Base-by-base conservation (phyloP, 148 eudicot genomes). In the Silene conica region DNA sequence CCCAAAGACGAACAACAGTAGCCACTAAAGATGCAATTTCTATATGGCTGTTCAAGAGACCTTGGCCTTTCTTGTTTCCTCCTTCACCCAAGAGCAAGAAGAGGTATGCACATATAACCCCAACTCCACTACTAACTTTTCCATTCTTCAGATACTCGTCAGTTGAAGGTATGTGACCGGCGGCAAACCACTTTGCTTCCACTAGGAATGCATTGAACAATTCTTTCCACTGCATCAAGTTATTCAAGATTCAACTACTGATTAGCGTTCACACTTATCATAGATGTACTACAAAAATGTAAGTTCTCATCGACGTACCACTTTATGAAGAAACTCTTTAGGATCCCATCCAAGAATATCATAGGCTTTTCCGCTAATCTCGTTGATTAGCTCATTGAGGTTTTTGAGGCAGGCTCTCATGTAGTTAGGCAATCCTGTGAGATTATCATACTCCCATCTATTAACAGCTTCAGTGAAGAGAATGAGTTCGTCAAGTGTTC, bases 1-100 rank as follows among this genome's bases (percentile, higher is more conserved):
- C 87, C 82, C 80, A 88, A 74, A 92, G 92, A 8, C 96, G 91
- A 76, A 85, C 81, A 76, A 92, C 85, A 28, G 84, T 80, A 14
- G 88, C 96, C 4, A 69, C 38, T 14, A 78, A 83, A 15, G 85
- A 71, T 7, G 73, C 71, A 34, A 90, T 80, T 16, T 41, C 18
- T 3, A 83, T 73, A 67, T 66, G 70, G 43, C 9, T 38, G 45
- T 75, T 63, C 28, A 81, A 21, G 50, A 52, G 57, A 75, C 61
- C 55, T 10, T 71, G 41, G 21, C 41, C 69, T 52, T 71, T 41
- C 3, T 64, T 38, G 43, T 38, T 71, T 8, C 25, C 18, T n/a
- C 76, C 83, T 54, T 81, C 83, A 23, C 93, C 93, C 63, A 89
- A 75, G 11, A 93, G 82, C 61, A 72, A 85, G 71, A 85, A 87